Evolutionary conservation across 768 basidiomycete species (phyloP).

Genomic region (Lentinula raphanica): DNA sequence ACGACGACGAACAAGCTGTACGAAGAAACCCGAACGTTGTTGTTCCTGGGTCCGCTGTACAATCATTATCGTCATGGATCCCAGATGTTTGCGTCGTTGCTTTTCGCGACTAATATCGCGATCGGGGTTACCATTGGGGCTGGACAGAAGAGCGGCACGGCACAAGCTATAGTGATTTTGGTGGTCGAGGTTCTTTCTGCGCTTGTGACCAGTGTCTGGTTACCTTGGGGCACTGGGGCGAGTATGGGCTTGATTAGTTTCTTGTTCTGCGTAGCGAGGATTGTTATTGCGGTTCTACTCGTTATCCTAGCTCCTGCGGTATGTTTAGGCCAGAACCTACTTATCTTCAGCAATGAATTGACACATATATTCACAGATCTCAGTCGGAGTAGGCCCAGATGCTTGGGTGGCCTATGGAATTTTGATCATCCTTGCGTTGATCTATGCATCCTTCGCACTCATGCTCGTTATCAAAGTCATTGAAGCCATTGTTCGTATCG

Average conservation of each 20-base stretch:
- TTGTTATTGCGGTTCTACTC: constrained; percentile 83
- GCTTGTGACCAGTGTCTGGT: constrained; percentile 86
- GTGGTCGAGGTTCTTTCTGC: constrained; percentile 85
- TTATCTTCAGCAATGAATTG: not conserved
- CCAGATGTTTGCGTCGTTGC: constrained; percentile 78
- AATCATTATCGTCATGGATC: constrained; percentile 91
- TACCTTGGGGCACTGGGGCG: constrained; percentile 95
- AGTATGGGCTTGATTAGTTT: constrained; percentile 97
- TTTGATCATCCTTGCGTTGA: constrained; percentile 73
- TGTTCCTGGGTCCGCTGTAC: constrained; percentile 88
- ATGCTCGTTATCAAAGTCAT: constrained; percentile 83
- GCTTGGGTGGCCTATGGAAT: constrained; percentile 96
- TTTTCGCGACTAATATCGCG: constrained; percentile 77
- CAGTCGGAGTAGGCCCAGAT: constrained; percentile 71
- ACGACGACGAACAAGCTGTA: constrained; percentile 89
- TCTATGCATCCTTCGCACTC: constrained; percentile 76
- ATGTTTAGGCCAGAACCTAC: constrained; percentile 4
- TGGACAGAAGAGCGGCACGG: constrained; percentile 84
- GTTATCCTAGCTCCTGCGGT: constrained; percentile 89
- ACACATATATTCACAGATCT: constrained; percentile 50
- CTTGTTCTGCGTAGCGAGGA: constrained; percentile 85
- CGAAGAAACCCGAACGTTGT: constrained; percentile 88
- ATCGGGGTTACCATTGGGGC: constrained; percentile 85
- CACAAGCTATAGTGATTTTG: constrained; percentile 86
- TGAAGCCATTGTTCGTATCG: constrained; percentile 76